phyloP scores from a whole-genome alignment of 1,284 basidiomycete species.

The Pascua sp. region DNA sequence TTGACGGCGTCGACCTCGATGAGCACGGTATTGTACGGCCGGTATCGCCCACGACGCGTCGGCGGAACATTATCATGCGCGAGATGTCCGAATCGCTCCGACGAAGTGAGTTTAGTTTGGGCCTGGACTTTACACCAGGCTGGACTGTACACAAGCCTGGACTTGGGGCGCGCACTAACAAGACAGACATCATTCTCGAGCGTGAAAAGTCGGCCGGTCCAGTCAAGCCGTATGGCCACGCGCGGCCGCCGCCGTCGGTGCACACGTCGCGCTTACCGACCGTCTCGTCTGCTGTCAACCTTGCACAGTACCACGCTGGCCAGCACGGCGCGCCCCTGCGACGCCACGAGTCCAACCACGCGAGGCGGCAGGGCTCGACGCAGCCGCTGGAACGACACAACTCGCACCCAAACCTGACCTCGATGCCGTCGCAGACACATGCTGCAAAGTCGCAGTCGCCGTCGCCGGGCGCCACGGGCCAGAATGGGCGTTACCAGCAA shows the following conservation, averaged over 20 bases:
- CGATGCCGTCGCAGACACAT: slow-evolving; percentile 3
- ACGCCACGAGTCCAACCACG: slow-evolving; percentile 6
- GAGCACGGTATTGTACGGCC: slow-evolving; percentile 32
- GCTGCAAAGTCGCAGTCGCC: background rate
- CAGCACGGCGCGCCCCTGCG: slow-evolving; percentile 17
- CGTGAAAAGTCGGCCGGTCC: slow-evolving; percentile 41
- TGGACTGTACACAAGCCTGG: background rate
- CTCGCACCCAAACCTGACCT: slow-evolving; percentile 26
- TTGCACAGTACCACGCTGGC: slow-evolving; percentile 18
- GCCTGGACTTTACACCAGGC: no score
- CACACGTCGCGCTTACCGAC: slow-evolving; percentile 28
- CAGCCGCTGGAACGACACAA: slow-evolving; percentile 17
- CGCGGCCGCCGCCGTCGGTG: slow-evolving; percentile 29
- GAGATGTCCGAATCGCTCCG: slow-evolving; percentile 46
- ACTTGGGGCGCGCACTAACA: background rate
- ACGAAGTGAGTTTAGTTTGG: slow-evolving; percentile 32
- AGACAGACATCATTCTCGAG: slow-evolving; percentile 41
- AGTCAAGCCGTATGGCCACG: slow-evolving; percentile 10
- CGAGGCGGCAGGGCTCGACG: background rate
- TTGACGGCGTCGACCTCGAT: slow-evolving; percentile 16
- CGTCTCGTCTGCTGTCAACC: slow-evolving; percentile 28
- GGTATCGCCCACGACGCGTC: slow-evolving; percentile 35
- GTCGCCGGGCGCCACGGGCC: background rate
- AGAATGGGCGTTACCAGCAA: background rate
- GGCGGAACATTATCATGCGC: slow-evolving; percentile 43